Conservation (phyloP, 441 rosid genomes). For the Dalechampia spathulata region DNA sequence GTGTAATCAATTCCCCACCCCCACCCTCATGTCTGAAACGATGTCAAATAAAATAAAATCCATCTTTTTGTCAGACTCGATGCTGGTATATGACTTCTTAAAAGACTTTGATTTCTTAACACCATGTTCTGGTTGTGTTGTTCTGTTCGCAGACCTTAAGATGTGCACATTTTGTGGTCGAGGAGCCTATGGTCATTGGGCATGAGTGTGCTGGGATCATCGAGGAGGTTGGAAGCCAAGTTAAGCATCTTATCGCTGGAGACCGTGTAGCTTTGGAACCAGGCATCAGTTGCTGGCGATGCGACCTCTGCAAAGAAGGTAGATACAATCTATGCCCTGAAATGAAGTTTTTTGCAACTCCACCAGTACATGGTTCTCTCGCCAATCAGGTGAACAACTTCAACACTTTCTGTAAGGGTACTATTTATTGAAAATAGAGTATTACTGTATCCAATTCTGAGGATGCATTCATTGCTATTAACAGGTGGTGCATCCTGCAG, state of each 20-base stretch:
- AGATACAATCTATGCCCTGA: conserved; percentile 83
- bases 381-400: conserved; percentile 61
- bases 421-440: neutral
- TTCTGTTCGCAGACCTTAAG: conserved; percentile 41
- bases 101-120: neutral
- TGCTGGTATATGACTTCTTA: no score
- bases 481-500: conserved; percentile 90
- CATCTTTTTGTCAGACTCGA: no score
- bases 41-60: no score
- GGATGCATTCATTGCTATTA: conserved; percentile 3
- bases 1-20: no score
- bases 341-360: conserved; percentile 88
- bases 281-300: conserved; percentile 78
- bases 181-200: conserved; percentile 93
- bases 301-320: conserved; percentile 67
- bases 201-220: conserved; percentile 91
- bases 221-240: conserved; percentile 72
- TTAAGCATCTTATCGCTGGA: conserved; percentile 46
- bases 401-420: neutral
- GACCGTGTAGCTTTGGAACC: conserved; percentile 88
- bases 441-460: neutral
- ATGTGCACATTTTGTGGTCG: conserved; percentile 62
- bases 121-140: conserved; percentile 3
- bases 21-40: no score
- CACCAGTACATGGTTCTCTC: conserved; percentile 83